phyloP scores from a whole-genome alignment of 2,329 filamentous ascomycete genomes.

The Penicillium crustosum region DNA sequence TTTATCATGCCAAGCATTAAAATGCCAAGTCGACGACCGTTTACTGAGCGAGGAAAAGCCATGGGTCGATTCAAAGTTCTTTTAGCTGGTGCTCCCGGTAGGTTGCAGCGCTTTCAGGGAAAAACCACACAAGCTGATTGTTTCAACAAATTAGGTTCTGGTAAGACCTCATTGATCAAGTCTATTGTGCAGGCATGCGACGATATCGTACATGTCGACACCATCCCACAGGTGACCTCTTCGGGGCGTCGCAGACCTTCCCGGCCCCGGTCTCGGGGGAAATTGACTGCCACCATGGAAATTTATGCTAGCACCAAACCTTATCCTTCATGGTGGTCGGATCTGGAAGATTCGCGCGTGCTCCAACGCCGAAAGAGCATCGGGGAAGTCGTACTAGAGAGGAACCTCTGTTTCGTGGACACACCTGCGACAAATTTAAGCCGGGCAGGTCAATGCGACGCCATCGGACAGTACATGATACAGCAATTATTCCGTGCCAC shows the following conservation, averaged over 20 bases:
- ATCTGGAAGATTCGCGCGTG: slow-evolving; percentile 65
- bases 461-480: slow-evolving; percentile 70
- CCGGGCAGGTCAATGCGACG: slow-evolving; percentile 54
- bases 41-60: slow-evolving; percentile 79
- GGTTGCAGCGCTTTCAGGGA: slow-evolving; percentile 12
- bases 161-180: slow-evolving; percentile 86
- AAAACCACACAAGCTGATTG: not conserved
- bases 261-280: slow-evolving; percentile 21
- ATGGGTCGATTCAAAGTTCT: slow-evolving; percentile 88
- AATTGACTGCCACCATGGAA: slow-evolving; percentile 55
- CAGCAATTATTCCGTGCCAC: slow-evolving; percentile 64
- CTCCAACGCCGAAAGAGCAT: slow-evolving; percentile 67
- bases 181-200: slow-evolving; percentile 83
- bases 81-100: slow-evolving; percentile 75
- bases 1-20: slow-evolving; percentile 97
- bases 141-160: slow-evolving; percentile 58
- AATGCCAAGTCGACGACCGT: slow-evolving; percentile 84
- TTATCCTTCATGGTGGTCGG: slow-evolving; percentile 87
- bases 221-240: slow-evolving; percentile 40
- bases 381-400: slow-evolving; percentile 76
- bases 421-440: slow-evolving; percentile 64
- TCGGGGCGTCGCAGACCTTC: slow-evolving; percentile 23
- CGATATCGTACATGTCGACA: slow-evolving; percentile 91
- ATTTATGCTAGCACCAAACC: slow-evolving; percentile 78
- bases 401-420: slow-evolving; percentile 93